Percentiles rank a stretch among this genome's conserved stretches.
Conservation (phyloP, 2,329 filamentous ascomycete species). For the Pseudopyrenochaeta lycopersici region DNA sequence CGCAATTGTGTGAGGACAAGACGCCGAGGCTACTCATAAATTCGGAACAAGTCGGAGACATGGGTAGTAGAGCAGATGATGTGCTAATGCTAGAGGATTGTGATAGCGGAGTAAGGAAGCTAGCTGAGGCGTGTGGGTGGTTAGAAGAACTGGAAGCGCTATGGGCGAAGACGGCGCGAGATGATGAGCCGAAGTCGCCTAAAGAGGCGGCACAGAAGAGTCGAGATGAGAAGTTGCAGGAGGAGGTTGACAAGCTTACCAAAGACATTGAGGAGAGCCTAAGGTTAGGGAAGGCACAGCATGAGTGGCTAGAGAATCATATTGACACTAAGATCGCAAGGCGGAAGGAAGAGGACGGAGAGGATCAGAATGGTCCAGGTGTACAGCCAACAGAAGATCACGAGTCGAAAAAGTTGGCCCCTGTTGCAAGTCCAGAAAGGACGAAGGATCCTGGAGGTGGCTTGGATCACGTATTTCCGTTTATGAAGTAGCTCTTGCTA, state of each 20-base stretch:
- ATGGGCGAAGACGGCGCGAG: slow-evolving; percentile 71
- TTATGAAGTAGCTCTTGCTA: slow-evolving; percentile 57
- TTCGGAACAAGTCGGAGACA: slow-evolving; percentile 78
- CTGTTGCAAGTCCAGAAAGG: slow-evolving; percentile 6
- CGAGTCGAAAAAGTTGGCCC: slow-evolving; percentile 14
- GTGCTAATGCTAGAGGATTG: slow-evolving; percentile 85
- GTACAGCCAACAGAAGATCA: slow-evolving; percentile 11
- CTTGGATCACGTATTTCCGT: slow-evolving; percentile 42
- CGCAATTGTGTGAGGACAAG: slow-evolving; percentile 67
- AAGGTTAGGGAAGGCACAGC: slow-evolving; percentile 35
- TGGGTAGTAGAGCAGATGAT: slow-evolving; percentile 83
- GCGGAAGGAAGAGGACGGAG: slow-evolving; percentile 15
- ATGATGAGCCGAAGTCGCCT: slow-evolving; percentile 44
- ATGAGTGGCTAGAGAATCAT: slow-evolving; percentile 47
- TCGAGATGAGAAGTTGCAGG: slow-evolving; percentile 65
- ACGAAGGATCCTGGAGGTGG: slow-evolving; percentile 15
- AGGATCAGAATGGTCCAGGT: not conserved
- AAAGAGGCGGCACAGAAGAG: slow-evolving; percentile 52
- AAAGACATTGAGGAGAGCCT: slow-evolving; percentile 66
- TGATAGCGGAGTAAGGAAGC: slow-evolving; percentile 78
- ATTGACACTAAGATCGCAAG: slow-evolving; percentile 38
- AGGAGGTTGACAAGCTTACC: slow-evolving; percentile 67
- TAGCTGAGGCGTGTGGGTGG: slow-evolving; percentile 88
- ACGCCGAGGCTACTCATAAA: slow-evolving; percentile 88
- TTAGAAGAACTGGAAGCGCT: slow-evolving; percentile 78